Evolutionary conservation across 2,329 filamentous ascomycete species (phyloP).

Genomic region (Neofusicoccum laricinum): DNA sequence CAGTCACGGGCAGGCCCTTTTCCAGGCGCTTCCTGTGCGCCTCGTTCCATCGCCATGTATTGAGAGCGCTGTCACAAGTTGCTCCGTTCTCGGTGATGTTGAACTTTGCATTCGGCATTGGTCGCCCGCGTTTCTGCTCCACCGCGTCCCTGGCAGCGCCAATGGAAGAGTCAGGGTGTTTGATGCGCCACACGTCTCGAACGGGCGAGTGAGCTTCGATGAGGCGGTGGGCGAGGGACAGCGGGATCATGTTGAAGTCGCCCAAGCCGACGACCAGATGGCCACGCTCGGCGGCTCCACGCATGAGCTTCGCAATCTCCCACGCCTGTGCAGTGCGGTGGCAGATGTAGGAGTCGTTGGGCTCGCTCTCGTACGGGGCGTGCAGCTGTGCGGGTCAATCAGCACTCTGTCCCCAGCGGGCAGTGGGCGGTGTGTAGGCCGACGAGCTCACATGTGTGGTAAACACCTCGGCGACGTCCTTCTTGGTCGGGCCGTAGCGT

Average conservation of each 20-base stretch:
- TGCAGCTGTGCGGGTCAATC: slow-evolving; percentile 60
- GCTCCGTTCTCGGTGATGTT: slow-evolving; percentile 80
- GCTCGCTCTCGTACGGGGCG: slow-evolving; percentile 78
- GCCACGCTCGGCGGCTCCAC: slow-evolving; percentile 73
- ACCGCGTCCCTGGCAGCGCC: slow-evolving; percentile 66
- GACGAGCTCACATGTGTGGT: slow-evolving; percentile 68
- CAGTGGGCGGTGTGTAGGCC: not conserved
- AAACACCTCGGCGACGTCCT: slow-evolving; percentile 81
- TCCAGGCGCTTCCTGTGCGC: slow-evolving; percentile 65
- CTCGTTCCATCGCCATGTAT: slow-evolving; percentile 91
- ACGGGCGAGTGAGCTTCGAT: slow-evolving; percentile 76
- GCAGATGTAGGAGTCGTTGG: slow-evolving; percentile 80
- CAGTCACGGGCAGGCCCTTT: slow-evolving; percentile 60
- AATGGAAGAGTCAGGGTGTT: slow-evolving; percentile 80
- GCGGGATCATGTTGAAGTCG: slow-evolving; percentile 95
- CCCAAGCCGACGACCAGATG: slow-evolving; percentile 83
- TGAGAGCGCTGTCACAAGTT: slow-evolving; percentile 80
- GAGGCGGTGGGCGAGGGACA: slow-evolving; percentile 78
- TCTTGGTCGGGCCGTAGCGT: slow-evolving; percentile 61
- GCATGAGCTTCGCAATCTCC: slow-evolving; percentile 88
- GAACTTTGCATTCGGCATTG: slow-evolving; percentile 71
- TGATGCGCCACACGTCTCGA: slow-evolving; percentile 76
- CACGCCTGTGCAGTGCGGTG: slow-evolving; percentile 91
- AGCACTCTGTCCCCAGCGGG: not conserved
- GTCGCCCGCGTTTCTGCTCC: slow-evolving; percentile 63